A percentile compares a stretch with the other conserved stretches of the same genome.
Evolutionary conservation across 169 alveolate species (phyloP).

Genomic region (Cryptosporidium meleagridis): DNA sequence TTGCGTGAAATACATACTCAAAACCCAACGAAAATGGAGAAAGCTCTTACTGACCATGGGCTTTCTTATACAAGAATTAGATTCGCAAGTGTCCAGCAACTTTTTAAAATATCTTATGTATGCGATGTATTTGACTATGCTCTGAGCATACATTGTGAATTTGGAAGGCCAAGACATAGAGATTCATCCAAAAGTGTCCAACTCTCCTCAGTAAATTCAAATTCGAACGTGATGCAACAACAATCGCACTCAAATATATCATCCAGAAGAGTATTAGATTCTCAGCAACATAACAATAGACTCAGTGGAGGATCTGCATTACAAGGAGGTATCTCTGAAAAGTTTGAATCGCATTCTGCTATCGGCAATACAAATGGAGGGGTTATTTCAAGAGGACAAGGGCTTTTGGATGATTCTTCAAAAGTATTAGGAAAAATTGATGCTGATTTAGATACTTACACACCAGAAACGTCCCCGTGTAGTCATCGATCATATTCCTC

Average conservation of each 20-base stretch:
- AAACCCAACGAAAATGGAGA: conserved; percentile 73
- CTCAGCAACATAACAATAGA: not conserved
- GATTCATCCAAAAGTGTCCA: conserved; percentile 49
- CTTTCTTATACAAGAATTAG: conserved; percentile 63
- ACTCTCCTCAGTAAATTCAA: conserved; percentile 1
- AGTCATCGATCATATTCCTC: conserved; percentile 48
- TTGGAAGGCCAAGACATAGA: conserved; percentile 71
- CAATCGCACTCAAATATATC: conserved; percentile 6
- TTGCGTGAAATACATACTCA: conserved; percentile 71
- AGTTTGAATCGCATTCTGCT: conserved; percentile 7
- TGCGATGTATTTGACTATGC: conserved; percentile 73
- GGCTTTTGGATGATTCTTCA: conserved; percentile 7
- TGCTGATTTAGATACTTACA: conserved; percentile 12
- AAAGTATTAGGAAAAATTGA: conserved; percentile 4
- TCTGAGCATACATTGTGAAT: conserved; percentile 67
- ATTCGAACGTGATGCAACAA: not conserved
- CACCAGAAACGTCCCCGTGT: conserved; percentile 70
- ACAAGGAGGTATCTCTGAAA: conserved; percentile 5
- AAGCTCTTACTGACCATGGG: conserved; percentile 72
- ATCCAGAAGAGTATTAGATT: conserved; percentile 25
- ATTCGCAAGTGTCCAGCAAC: conserved; percentile 70
- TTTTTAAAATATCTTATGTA: conserved; percentile 62
- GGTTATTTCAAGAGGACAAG: not conserved
- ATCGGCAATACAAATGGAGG: not conserved
- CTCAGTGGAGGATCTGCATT: not conserved